phyloP scores from a whole-genome alignment of 176 grass and related monocot species.

The Aegilops bicornis region DNA sequence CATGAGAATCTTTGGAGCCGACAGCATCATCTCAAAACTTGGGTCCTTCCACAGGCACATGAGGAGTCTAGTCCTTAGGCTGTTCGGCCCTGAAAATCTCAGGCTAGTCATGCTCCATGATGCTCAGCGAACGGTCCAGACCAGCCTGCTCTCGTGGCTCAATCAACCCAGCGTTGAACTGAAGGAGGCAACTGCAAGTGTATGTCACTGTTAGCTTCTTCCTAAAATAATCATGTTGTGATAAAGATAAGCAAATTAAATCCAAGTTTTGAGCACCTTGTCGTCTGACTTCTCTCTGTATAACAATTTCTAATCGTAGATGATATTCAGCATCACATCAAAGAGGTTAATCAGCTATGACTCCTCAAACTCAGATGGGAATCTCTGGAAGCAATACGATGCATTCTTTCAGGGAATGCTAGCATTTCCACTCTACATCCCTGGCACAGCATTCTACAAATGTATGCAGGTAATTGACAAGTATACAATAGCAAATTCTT shows the following conservation, averaged over 20 bases:
- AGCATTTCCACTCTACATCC: conserved; percentile 43
- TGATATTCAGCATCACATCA: conserved; percentile 61
- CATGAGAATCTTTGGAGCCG: conserved; percentile 42
- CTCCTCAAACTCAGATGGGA: conserved; percentile 1
- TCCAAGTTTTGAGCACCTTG: too few species aligned
- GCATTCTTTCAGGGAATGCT: conserved; percentile 43
- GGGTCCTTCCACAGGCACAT: conserved; percentile 52
- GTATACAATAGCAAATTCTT: too few species aligned
- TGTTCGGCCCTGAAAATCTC: conserved; percentile 48
- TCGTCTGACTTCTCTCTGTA: too few species aligned
- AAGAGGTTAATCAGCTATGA: conserved; percentile 65
- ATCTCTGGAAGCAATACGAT: conserved; percentile 45
- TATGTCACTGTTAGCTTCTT: not conserved
- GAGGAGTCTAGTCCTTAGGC: conserved; percentile 29
- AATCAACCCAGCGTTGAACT: conserved; percentile 21
- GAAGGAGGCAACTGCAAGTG: conserved; percentile 42
- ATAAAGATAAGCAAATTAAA: too few species aligned
- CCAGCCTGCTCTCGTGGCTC: conserved; percentile 43
- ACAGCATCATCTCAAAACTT: conserved; percentile 29
- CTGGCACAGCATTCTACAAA: conserved; percentile 47
- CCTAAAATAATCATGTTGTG: too few species aligned
- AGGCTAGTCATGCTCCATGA: conserved; percentile 30
- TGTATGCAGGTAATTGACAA: conserved; percentile 42
- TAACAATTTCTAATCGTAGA: conserved; percentile 20
- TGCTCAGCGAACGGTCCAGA: conserved; percentile 1